Conservation (phyloP, 345 rosid species). For the Syzygium jambos region DNA sequence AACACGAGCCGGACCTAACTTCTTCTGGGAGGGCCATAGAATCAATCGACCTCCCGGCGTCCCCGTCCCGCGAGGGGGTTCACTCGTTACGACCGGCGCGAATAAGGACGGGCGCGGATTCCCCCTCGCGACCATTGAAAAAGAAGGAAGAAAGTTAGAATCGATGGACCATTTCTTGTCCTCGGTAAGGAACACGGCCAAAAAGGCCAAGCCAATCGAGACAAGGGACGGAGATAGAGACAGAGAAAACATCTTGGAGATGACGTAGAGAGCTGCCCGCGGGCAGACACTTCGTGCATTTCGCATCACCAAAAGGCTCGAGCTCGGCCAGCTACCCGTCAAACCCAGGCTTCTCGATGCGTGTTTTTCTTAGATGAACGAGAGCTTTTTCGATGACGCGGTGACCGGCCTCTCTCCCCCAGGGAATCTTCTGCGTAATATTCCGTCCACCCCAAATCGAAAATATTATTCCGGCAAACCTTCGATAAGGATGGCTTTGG, state of each 20-base stretch:
- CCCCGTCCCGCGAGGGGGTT: too few relatives aligned
- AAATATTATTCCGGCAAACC: slow-evolving; percentile 9
- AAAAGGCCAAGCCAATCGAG: not conserved
- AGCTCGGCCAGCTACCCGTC: not conserved
- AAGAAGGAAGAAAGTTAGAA: too few relatives aligned
- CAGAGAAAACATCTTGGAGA: not conserved
- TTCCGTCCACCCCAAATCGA: slow-evolving; percentile 4
- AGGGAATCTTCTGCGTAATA: slow-evolving; percentile 15
- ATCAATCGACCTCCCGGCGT: not conserved
- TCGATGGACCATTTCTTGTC: not conserved
- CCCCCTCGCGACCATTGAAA: not conserved
- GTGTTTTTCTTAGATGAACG: not conserved
- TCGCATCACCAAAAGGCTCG: too few relatives aligned
- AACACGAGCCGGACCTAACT: too few relatives aligned
- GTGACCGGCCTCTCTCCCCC: not conserved
- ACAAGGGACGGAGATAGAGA: too few relatives aligned
- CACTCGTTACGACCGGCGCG: not conserved
- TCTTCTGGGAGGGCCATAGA: not conserved
- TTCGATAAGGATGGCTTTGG: not conserved
- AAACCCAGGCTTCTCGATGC: not conserved
- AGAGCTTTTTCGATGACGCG: not conserved
- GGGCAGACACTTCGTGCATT: not conserved
- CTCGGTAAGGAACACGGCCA: not conserved
- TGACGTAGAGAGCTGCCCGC: not conserved
- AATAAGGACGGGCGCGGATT: not conserved